Conservation (phyloP, 768 basidiomycete genomes). For the Xerocomellus chrysenteron region DNA sequence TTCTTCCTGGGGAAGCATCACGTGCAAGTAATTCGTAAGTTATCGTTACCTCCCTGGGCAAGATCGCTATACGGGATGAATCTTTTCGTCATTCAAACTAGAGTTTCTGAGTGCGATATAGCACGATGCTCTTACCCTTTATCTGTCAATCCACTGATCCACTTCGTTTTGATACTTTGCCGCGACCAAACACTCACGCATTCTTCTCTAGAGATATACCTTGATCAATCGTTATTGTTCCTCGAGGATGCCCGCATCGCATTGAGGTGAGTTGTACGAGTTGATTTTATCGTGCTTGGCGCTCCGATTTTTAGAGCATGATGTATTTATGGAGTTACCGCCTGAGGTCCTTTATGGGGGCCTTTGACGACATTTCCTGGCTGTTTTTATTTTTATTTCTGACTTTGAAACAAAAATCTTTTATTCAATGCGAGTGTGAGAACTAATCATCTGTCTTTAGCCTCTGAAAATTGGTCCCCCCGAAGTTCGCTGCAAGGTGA, state of each 20-base stretch:
- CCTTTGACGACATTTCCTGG: slow-evolving; percentile 73
- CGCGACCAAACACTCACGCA: not conserved
- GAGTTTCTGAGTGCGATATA: slow-evolving; percentile 78
- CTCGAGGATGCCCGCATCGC: not conserved
- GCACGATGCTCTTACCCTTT: slow-evolving; percentile 66
- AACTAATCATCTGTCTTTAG: not conserved
- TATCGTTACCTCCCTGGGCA: not conserved
- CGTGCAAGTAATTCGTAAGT: slow-evolving; percentile 4
- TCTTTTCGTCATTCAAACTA: slow-evolving; percentile 74
- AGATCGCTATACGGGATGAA: slow-evolving; percentile 48
- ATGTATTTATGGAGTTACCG: slow-evolving; percentile 76
- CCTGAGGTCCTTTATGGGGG: slow-evolving; percentile 52
- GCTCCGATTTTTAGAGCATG: not conserved
- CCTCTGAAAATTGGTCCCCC: too few relatives aligned
- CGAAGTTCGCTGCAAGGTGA: slow-evolving; percentile 8
- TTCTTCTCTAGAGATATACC: slow-evolving; percentile 1
- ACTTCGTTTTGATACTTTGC: not conserved
- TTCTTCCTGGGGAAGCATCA: not conserved
- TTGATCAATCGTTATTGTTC: not conserved
- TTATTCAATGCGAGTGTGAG: not conserved
- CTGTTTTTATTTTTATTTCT: slow-evolving; percentile 67
- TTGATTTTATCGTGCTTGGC: not conserved
- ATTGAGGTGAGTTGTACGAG: slow-evolving; percentile 4
- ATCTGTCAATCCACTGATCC: slow-evolving; percentile 67
- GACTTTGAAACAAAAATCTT: slow-evolving; percentile 31